These are phyloP conservation scores for Azolla pinnata DNA, from an alignment of 75 land plant species.

Conservation along the genomic window DNA sequence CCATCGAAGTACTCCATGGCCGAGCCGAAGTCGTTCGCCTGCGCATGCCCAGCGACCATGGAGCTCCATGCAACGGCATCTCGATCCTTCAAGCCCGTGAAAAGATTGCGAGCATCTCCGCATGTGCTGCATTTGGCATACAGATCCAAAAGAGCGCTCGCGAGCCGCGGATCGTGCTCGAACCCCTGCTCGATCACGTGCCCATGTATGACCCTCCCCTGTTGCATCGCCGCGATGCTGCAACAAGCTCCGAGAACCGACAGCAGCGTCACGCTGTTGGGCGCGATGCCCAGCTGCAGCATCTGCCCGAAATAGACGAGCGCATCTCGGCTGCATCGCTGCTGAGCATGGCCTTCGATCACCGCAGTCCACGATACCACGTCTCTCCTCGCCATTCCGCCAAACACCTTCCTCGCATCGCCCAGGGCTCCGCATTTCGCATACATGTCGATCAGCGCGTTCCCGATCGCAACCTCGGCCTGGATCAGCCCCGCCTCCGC, in stretches of 20 bases:
- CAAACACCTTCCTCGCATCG: slow-evolving; percentile 6
- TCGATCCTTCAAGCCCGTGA: slow-evolving; percentile 11
- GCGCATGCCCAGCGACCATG: slow-evolving; percentile 30
- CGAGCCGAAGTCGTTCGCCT: slow-evolving; percentile 9
- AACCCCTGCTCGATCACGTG: slow-evolving; percentile 9
- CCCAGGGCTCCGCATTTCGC: slow-evolving; percentile 9
- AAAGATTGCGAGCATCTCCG: slow-evolving; percentile 12
- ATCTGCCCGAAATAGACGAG: slow-evolving; percentile 21
- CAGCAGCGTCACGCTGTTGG: slow-evolving; percentile 24
- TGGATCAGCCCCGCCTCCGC: neutral
- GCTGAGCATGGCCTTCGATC: slow-evolving; percentile 15
- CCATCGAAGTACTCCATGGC: slow-evolving; percentile 10
- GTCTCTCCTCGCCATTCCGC: slow-evolving; percentile 7
- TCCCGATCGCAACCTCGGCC: slow-evolving; percentile 1
- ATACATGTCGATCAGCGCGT: slow-evolving; percentile 9
- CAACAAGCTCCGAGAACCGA: slow-evolving; percentile 19
- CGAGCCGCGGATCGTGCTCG: slow-evolving; percentile 15
- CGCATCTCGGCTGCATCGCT: slow-evolving; percentile 7
- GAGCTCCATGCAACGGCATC: slow-evolving; percentile 40
- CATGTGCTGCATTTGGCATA: slow-evolving; percentile 15
- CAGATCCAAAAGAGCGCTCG: slow-evolving; percentile 30
- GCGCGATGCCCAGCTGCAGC: slow-evolving; percentile 9
- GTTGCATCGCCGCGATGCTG: slow-evolving; percentile 4
- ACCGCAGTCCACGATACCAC: slow-evolving; percentile 27
- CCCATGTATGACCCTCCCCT: slow-evolving; percentile 16